phyloP scores from a whole-genome alignment of 129 eudicot genomes.

The Chrysanthemum makinoi region DNA sequence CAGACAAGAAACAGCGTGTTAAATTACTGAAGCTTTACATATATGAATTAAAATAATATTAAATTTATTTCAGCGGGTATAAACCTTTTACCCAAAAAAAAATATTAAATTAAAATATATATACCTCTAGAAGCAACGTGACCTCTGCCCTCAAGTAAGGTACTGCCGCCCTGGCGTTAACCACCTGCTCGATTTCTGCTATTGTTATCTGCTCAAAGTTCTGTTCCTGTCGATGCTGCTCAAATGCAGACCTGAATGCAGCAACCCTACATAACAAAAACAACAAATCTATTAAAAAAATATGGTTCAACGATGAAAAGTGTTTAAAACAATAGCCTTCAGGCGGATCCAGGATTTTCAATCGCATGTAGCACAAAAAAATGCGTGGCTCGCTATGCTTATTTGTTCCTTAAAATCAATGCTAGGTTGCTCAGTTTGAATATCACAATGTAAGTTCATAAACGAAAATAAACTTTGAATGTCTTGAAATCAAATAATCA shows the following conservation, averaged over 20 bases:
- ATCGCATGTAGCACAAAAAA: too few species aligned
- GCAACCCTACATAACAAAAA: conserved; percentile 52
- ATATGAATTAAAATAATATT: not conserved
- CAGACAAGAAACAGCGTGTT: conserved; percentile 4
- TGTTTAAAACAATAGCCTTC: not conserved
- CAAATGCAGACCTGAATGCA: conserved; percentile 75
- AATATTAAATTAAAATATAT: too few species aligned
- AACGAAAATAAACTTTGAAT: too few species aligned
- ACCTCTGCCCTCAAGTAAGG: conserved; percentile 77
- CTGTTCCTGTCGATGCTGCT: conserved; percentile 72
- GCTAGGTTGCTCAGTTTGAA: too few species aligned
- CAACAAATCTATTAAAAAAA: not conserved
- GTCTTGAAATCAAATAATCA: too few species aligned
- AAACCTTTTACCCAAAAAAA: too few species aligned
- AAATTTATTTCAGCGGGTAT: too few species aligned
- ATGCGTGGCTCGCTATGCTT: too few species aligned
- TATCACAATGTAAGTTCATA: too few species aligned
- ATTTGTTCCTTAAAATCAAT: too few species aligned
- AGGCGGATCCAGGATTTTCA: too few species aligned
- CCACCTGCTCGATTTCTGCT: conserved; percentile 63
- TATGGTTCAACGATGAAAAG: not conserved
- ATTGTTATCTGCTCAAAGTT: conserved; percentile 71
- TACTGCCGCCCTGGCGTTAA: conserved; percentile 53
- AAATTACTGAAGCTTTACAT: not conserved
- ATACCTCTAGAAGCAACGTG: conserved; percentile 65